These are phyloP conservation scores for Selaginella moellendorffii DNA, from an alignment of 75 land plant species.

Conservation along the genomic window DNA sequence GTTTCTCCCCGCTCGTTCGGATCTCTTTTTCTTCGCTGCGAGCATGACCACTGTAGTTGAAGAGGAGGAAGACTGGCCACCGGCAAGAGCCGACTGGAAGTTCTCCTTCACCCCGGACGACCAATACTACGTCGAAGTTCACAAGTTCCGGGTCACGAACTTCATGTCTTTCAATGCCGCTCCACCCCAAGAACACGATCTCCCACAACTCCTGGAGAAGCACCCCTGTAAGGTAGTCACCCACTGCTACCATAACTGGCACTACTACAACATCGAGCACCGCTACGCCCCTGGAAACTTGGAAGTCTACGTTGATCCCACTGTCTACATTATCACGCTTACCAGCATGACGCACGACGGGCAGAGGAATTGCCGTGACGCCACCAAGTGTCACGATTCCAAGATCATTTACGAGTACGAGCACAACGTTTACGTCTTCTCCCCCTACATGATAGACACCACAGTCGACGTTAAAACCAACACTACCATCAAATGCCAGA, in stretches of 20 bases:
- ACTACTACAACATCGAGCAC: conserved; percentile 1
- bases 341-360: conserved; percentile 4
- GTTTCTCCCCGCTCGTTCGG: too few species aligned
- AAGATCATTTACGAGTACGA: conserved; percentile 6
- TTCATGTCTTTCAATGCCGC: conserved; percentile 8
- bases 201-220: conserved; percentile 3
- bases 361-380: not conserved
- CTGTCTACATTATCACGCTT: not conserved
- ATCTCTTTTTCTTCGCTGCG: too few species aligned
- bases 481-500: not conserved
- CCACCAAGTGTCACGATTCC: not conserved
- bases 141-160: conserved; percentile 10
- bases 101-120: not conserved
- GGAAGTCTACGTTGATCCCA: conserved; percentile 10
- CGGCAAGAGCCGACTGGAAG: not conserved
- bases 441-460: conserved; percentile 7
- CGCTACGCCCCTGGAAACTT: not conserved
- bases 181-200: conserved; percentile 7
- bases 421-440: conserved; percentile 4
- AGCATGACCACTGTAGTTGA: too few species aligned
- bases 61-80: conserved; percentile 7
- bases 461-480: not conserved
- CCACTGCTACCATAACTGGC: conserved; percentile 7
- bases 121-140: not conserved
- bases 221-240: not conserved